Evolutionary conservation across 495 filamentous ascomycete species (phyloP).

Genomic region (Letharia lupina): DNA sequence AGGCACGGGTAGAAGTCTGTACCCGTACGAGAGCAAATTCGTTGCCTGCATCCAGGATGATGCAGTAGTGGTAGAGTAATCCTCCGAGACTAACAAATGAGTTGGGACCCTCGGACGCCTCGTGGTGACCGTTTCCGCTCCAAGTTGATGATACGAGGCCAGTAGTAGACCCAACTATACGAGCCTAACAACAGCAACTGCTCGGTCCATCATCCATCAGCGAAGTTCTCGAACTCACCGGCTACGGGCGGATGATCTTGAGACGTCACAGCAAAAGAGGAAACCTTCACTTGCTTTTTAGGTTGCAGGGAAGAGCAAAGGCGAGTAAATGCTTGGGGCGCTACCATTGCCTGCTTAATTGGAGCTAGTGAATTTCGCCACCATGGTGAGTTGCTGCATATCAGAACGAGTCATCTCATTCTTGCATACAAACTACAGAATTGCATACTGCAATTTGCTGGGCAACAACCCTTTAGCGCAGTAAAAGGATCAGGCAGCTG

Average conservation of each 20-base stretch:
- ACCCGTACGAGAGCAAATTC: neutral
- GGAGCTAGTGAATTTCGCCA: slow-evolving; percentile 11
- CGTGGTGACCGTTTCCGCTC: neutral
- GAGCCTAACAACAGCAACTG: neutral
- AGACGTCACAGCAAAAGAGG: neutral
- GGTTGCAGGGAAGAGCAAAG: slow-evolving; percentile 2
- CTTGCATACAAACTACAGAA: neutral
- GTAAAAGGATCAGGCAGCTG: slow-evolving; percentile 4
- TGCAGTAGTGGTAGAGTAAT: neutral
- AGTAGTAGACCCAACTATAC: neutral
- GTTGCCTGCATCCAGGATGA: neutral
- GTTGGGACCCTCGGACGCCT: neutral
- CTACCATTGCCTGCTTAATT: slow-evolving; percentile 16
- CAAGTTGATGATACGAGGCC: neutral
- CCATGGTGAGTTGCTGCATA: slow-evolving; percentile 7
- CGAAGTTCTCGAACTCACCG: neutral
- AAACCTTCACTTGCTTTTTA: neutral
- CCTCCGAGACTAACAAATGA: neutral
- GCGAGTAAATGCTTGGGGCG: slow-evolving; percentile 19
- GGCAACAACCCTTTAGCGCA: neutral
- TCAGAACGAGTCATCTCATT: slow-evolving; percentile 5
- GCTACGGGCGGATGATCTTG: slow-evolving; percentile 10
- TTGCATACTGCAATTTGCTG: slow-evolving; percentile 3
- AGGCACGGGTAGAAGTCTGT: neutral
- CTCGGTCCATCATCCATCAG: neutral